These are phyloP conservation scores for Fusarium robinianum DNA, from an alignment of 2,329 filamentous ascomycete species.

Conservation along the genomic window DNA sequence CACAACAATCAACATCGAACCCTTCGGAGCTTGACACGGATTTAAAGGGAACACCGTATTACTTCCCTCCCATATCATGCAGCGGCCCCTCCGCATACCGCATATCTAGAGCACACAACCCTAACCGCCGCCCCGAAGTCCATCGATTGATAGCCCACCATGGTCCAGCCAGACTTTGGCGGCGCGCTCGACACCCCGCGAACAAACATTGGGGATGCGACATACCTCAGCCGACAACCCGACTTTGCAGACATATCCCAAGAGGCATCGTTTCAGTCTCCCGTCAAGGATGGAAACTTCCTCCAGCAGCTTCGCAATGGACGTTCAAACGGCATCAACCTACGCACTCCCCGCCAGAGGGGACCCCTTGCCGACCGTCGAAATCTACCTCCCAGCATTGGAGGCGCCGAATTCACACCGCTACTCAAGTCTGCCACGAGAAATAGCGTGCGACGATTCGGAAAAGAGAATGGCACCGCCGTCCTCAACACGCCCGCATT, in stretches of 20 bases:
- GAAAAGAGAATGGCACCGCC: slow-evolving; percentile 64
- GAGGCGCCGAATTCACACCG: slow-evolving; percentile 86
- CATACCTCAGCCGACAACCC: slow-evolving; percentile 70
- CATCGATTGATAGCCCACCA: slow-evolving; percentile 42
- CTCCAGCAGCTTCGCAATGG: slow-evolving; percentile 75
- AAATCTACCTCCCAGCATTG: slow-evolving; percentile 69
- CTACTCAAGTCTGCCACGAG: slow-evolving; percentile 79
- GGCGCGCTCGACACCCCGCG: slow-evolving; percentile 80
- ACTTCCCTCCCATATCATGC: slow-evolving; percentile 27
- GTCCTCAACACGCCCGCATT: slow-evolving; percentile 71
- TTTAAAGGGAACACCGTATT: slow-evolving; percentile 1
- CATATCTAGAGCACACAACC: slow-evolving; percentile 27
- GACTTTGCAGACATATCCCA: slow-evolving; percentile 81
- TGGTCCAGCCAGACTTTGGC: slow-evolving; percentile 67
- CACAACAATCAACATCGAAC: slow-evolving; percentile 28
- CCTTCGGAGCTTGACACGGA: slow-evolving; percentile 9
- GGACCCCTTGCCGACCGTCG: slow-evolving; percentile 72
- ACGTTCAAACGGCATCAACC: slow-evolving; percentile 57
- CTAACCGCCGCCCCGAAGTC: slow-evolving; percentile 5
- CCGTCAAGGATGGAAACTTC: slow-evolving; percentile 69
- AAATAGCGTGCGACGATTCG: slow-evolving; percentile 69
- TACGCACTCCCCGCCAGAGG: slow-evolving; percentile 74
- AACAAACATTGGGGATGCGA: slow-evolving; percentile 82
- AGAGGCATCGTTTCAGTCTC: slow-evolving; percentile 85
- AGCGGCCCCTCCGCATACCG: slow-evolving; percentile 19